phyloP scores from a whole-genome alignment of 2,329 filamentous ascomycete genomes.

The Aspergillus fischeri region DNA sequence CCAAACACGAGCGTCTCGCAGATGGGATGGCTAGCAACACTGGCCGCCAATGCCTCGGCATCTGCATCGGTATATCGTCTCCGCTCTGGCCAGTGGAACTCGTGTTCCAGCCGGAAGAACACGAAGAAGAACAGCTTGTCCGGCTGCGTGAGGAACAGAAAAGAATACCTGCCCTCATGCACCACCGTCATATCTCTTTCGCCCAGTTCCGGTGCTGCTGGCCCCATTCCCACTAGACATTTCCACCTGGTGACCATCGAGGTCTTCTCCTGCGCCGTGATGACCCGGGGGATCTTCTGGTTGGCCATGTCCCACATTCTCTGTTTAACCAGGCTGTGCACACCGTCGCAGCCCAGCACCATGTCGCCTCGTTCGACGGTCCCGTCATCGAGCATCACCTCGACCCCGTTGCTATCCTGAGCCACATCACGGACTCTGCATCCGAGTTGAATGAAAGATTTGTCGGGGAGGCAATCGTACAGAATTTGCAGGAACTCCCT shows the following conservation, averaged over 20 bases:
- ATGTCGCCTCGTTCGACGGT: background rate
- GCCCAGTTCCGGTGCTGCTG: background rate
- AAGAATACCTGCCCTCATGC: background rate
- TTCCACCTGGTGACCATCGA: background rate
- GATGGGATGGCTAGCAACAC: slow-evolving; percentile 24
- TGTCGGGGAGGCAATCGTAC: too few species aligned
- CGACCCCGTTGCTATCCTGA: too few species aligned
- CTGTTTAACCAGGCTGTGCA: background rate
- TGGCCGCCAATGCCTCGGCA: slow-evolving; percentile 21
- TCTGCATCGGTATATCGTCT: slow-evolving; percentile 24
- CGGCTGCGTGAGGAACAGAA: background rate
- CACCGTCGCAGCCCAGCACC: background rate
- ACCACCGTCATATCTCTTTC: background rate
- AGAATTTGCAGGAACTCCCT: too few species aligned
- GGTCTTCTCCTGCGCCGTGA: background rate
- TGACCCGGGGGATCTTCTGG: background rate
- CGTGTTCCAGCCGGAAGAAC: background rate
- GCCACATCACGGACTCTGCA: too few species aligned
- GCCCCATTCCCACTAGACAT: background rate
- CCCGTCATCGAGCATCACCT: background rate
- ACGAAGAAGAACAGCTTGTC: background rate
- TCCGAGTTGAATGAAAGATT: too few species aligned
- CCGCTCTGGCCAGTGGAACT: background rate
- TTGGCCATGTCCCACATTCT: background rate
- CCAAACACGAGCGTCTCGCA: slow-evolving; percentile 24